phyloP scores from a whole-genome alignment of 2,329 filamentous ascomycete species.

The Hypoxylon sp. region DNA sequence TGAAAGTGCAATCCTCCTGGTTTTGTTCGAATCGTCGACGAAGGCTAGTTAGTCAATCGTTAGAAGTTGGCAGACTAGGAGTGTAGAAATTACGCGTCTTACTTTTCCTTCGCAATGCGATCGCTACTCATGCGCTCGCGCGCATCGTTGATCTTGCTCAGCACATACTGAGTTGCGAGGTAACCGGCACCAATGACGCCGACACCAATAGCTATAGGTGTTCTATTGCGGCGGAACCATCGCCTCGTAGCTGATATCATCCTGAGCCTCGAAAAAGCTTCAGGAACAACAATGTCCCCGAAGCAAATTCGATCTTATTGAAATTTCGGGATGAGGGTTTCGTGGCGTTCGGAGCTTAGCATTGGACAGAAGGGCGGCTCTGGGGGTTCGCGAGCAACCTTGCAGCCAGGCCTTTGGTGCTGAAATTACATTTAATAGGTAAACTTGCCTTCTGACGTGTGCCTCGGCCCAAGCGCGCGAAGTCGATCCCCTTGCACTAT shows the following conservation, averaged over 20 bases:
- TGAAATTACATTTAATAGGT: conserved; percentile 29
- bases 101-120: conserved; percentile 97
- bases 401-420: conserved; percentile 18
- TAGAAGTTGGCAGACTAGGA: conserved; percentile 7
- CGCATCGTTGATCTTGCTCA: conserved; percentile 92
- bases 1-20: conserved; percentile 98
- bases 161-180: conserved; percentile 90
- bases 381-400: conserved; percentile 25
- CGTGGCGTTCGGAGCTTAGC: conserved; percentile 37
- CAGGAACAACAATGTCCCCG: conserved; percentile 28
- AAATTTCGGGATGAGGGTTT: conserved; percentile 8
- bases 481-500: conserved; percentile 19
- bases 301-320: conserved; percentile 16
- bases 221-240: conserved; percentile 94
- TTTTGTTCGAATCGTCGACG: conserved; percentile 98
- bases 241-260: conserved; percentile 82
- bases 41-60: conserved; percentile 77
- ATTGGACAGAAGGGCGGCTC: conserved; percentile 24
- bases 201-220: conserved; percentile 87
- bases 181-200: conserved; percentile 93
- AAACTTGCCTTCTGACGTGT: conserved; percentile 46
- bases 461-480: conserved; percentile 53
- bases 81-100: conserved; percentile 52
- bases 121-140: conserved; percentile 97
- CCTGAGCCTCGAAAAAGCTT: conserved; percentile 44